A percentile compares a stretch with the other conserved stretches of the same genome.
These are phyloP conservation scores for Crithidia acanthocephali DNA, from an alignment of 208 protist genomes.

Conservation along the genomic window DNA sequence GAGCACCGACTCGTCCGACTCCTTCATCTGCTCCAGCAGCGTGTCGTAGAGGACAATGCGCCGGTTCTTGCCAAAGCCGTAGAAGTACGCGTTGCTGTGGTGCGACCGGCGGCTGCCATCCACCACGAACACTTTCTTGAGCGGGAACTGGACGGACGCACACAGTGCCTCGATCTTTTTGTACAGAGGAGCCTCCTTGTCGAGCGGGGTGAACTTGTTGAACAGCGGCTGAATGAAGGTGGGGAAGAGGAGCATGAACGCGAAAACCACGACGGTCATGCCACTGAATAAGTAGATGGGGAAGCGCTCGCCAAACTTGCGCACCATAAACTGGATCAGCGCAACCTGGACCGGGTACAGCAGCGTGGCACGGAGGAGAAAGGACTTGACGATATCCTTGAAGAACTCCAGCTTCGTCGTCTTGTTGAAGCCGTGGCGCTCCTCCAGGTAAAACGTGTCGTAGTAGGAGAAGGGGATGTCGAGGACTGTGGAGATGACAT, in stretches of 20 bases:
- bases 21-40: slow-evolving; percentile 68
- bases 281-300: slow-evolving; percentile 75
- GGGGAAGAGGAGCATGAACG: slow-evolving; percentile 64
- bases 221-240: slow-evolving; percentile 90
- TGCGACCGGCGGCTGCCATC: slow-evolving; percentile 78
- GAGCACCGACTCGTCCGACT: slow-evolving; percentile 65
- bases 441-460: slow-evolving; percentile 83
- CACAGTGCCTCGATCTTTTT: slow-evolving; percentile 59
- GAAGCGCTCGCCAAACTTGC: slow-evolving; percentile 76
- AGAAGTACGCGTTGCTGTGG: slow-evolving; percentile 92
- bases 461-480: slow-evolving; percentile 80
- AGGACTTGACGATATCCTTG: slow-evolving; percentile 67
- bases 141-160: slow-evolving; percentile 59
- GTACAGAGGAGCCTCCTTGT: slow-evolving; percentile 41
- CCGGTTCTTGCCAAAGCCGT: slow-evolving; percentile 87
- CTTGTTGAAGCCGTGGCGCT: slow-evolving; percentile 89
- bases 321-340: slow-evolving; percentile 68
- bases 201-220: slow-evolving; percentile 80
- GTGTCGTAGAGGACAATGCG: slow-evolving; percentile 93
- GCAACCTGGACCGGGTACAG: slow-evolving; percentile 51
- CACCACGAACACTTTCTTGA: slow-evolving; percentile 74
- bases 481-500: slow-evolving; percentile 49
- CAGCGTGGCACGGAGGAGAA: slow-evolving; percentile 53
- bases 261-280: slow-evolving; percentile 39
- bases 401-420: slow-evolving; percentile 71